These are phyloP conservation scores for Candida mesenterica DNA, from an alignment of 1,139 yeast genomes.

Conservation along the genomic window DNA sequence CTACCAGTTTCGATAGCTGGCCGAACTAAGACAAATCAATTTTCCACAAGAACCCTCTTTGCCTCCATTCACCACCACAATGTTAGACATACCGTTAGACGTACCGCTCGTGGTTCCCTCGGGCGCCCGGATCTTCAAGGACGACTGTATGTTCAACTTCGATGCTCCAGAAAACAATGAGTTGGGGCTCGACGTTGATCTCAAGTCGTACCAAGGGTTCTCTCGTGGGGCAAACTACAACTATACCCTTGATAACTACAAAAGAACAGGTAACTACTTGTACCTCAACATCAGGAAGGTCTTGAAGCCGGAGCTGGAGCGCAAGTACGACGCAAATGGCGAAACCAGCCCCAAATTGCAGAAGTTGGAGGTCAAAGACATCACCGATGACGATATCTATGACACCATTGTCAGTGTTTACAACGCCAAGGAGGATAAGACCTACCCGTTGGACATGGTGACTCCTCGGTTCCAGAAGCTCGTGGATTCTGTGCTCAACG, in stretches of 20 bases:
- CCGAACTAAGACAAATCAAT: too few species aligned
- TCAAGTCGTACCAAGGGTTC: conserved; percentile 63
- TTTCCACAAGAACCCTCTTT: too few species aligned
- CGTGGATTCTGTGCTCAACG: conserved; percentile 52
- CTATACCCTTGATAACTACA: conserved; percentile 55
- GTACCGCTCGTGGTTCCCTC: conserved; percentile 20
- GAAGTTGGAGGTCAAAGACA: conserved; percentile 73
- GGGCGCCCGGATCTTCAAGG: conserved; percentile 57
- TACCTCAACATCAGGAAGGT: conserved; percentile 56
- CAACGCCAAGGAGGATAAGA: conserved; percentile 32
- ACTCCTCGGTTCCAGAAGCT: conserved; percentile 24
- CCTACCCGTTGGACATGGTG: conserved; percentile 19
- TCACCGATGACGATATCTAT: conserved; percentile 66
- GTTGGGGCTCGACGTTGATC: conserved; percentile 70
- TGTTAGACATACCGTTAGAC: conserved; percentile 21
- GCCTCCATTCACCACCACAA: too few species aligned
- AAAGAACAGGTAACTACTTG: conserved; percentile 50
- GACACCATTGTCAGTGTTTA: conserved; percentile 48
- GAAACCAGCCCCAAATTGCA: conserved; percentile 54
- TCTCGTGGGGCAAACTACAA: conserved; percentile 45
- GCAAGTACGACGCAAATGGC: conserved; percentile 23
- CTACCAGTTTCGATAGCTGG: too few species aligned
- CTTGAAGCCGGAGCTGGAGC: conserved; percentile 37
- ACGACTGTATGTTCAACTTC: conserved; percentile 80
- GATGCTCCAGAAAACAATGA: conserved; percentile 63